These are phyloP conservation scores for Pseudozyma tsukubaensis DNA, from an alignment of 1,284 basidiomycete genomes.

Conservation along the genomic window DNA sequence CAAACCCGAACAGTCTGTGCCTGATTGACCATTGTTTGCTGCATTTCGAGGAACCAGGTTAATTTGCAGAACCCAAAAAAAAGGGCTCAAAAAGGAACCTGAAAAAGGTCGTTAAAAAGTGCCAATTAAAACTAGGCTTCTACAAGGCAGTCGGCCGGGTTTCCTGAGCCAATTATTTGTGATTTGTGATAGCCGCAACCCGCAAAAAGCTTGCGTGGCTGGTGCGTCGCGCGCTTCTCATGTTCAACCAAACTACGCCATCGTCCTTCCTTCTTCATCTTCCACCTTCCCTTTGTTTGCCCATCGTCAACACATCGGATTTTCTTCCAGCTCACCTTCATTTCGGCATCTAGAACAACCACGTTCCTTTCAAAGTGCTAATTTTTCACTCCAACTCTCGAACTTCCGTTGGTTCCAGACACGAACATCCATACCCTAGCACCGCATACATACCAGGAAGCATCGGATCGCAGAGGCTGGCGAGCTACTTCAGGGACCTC, in stretches of 20 bases:
- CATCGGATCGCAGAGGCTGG: background rate
- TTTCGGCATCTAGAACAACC: background rate
- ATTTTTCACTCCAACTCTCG: background rate
- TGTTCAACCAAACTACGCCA: background rate
- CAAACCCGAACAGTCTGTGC: no score
- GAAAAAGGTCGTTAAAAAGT: no score
- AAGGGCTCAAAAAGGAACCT: no score
- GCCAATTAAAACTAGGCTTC: no score
- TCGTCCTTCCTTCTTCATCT: background rate
- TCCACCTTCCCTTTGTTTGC: background rate
- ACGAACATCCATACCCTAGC: background rate
- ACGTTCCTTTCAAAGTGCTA: background rate
- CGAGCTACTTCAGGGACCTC: background rate
- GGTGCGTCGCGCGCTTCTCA: conserved; percentile 14
- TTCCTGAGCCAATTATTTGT: no score
- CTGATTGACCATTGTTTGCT: no score
- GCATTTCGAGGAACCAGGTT: no score
- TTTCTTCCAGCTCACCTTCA: conserved; percentile 1
- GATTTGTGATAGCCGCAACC: no score
- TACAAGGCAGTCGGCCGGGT: no score
- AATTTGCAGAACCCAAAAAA: no score
- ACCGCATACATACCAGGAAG: conserved; percentile 3
- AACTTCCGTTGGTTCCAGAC: background rate
- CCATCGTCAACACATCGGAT: background rate
- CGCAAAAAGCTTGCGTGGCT: conserved; percentile 8